These are phyloP conservation scores for Catunica adiposa DNA, from an alignment of 2,329 filamentous ascomycete genomes.

Conservation along the genomic window DNA sequence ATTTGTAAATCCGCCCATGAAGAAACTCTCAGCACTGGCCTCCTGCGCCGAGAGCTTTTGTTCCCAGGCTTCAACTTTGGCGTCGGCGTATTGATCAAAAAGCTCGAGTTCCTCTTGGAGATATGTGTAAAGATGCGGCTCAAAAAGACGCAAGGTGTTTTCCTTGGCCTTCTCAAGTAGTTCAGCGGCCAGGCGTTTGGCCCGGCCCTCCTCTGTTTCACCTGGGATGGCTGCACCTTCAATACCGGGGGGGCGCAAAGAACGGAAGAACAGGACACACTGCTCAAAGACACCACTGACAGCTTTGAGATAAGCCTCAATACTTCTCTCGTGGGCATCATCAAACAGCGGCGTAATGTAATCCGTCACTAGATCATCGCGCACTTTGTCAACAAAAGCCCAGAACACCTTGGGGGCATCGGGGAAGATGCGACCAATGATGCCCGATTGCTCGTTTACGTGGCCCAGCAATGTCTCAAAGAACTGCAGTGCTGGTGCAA, in stretches of 20 bases:
- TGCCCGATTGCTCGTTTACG: constrained; percentile 63
- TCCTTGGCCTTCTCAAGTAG: constrained; percentile 40
- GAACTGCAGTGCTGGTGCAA: constrained; percentile 68
- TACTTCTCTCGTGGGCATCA: constrained; percentile 61
- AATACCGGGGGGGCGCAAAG: constrained; percentile 31
- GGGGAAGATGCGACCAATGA: constrained; percentile 74
- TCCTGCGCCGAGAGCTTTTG: constrained; percentile 83
- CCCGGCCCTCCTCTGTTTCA: background rate
- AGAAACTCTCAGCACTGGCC: constrained; percentile 77
- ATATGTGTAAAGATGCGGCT: constrained; percentile 87
- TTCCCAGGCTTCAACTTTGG: constrained; percentile 73
- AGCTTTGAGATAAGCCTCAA: constrained; percentile 66
- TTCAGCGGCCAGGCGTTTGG: background rate
- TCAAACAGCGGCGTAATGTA: constrained; percentile 77
- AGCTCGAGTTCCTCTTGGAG: constrained; percentile 78
- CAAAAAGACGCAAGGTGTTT: constrained; percentile 59
- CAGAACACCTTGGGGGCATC: constrained; percentile 54
- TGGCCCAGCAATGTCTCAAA: constrained; percentile 59
- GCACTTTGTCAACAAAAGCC: constrained; percentile 64
- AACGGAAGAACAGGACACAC: constrained; percentile 58
- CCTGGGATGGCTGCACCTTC: background rate
- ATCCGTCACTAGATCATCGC: constrained; percentile 70
- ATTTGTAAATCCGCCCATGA: constrained; percentile 79
- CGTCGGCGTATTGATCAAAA: constrained; percentile 61
- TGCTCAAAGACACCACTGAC: constrained; percentile 82